Base-by-base conservation (phyloP, 306 rosid genomes). In the Bauhinia variegata region DNA sequence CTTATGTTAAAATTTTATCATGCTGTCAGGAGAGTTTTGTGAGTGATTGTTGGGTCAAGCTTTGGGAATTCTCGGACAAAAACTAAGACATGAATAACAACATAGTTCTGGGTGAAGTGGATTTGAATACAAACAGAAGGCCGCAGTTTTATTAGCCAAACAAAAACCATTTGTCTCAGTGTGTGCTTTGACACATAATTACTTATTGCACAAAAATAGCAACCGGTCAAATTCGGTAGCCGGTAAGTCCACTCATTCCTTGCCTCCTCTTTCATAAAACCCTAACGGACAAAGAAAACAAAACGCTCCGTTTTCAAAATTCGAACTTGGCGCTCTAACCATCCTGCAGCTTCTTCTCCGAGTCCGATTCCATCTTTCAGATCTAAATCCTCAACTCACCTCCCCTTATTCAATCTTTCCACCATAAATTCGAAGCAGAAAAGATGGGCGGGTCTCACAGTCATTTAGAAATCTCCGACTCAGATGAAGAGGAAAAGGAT, bases 401-500 rank as follows among this genome's bases (percentile, higher is more conserved):
- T n/a, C 32, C 50, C 8, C 39, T 28, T 9, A 48, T 50, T 18
- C 32, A 9, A 11, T 34, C 48, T 6, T 23, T 17, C 28, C 48
- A 17, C n/a, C 14, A 3, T 43, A 15, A 54, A 38, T n/a, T 11
- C 51, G 34, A 41, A 55, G 58, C 62, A 42, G 16, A 49, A 44
- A 67, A 28, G 57, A 90, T 90, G 99, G 99, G 99, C 13, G 90
- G 72, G 2, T 39, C 71, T 68, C 87, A 85, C 55, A 93, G 99
- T 56, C 98, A 83, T 36, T 74, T 86, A 2, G 89, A 84, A 1
- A 67, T 83, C 8, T 74, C 89, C 4, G 97, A 92, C 39, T 78
- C 91, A 0, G 88, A 80, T 16, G 76, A 74, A 15, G 48, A 57
- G 23, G 8, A 23, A 23, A 23, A 36, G 8, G 34, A 56, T 28